Conservation (phyloP, 2,329 filamentous ascomycete species). For the Pseudopyricularia cyperi region DNA sequence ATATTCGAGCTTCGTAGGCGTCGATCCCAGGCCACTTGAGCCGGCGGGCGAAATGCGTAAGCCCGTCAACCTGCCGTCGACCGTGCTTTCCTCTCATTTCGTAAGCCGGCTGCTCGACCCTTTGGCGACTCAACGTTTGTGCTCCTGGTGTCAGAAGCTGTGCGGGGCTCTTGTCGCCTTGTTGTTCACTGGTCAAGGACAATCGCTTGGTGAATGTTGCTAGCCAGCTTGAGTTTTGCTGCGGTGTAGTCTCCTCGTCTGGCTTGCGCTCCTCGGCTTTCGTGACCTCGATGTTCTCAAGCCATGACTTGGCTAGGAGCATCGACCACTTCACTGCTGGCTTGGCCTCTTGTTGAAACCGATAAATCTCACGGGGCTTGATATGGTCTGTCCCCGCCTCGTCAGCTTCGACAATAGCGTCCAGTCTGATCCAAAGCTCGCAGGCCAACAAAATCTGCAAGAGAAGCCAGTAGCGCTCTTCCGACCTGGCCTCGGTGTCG, state of each 20-base stretch:
- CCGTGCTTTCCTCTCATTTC: constrained; percentile 41
- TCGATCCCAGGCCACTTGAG: constrained; percentile 51
- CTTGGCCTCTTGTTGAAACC: constrained; percentile 49
- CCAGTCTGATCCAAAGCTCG: constrained; percentile 51
- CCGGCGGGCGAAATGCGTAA: constrained; percentile 50
- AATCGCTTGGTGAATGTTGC: constrained; percentile 43
- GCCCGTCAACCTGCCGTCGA: constrained; percentile 44
- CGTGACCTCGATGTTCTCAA: constrained; percentile 52
- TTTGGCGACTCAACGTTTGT: constrained; percentile 7
- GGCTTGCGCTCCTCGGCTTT: constrained; percentile 21
- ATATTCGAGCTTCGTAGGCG: constrained; percentile 32
- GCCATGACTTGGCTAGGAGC: constrained; percentile 49
- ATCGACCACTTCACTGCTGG: constrained; percentile 54
- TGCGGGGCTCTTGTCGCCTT: constrained; percentile 20
- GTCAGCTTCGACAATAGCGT: constrained; percentile 48
- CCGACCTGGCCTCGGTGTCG: constrained; percentile 35
- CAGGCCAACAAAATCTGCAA: constrained; percentile 52
- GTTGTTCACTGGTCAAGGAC: constrained; percentile 24
- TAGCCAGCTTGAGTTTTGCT: constrained; percentile 34
- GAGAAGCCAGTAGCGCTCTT: constrained; percentile 55
- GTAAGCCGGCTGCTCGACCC: constrained; percentile 24
- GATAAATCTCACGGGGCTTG: constrained; percentile 41
- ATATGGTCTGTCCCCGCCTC: constrained; percentile 38
- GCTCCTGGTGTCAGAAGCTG: constrained; percentile 10
- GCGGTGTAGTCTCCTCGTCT: constrained; percentile 17